Evolutionary conservation across 2,329 filamentous ascomycete species (phyloP).

Genomic region (Diaporthe longicolla): DNA sequence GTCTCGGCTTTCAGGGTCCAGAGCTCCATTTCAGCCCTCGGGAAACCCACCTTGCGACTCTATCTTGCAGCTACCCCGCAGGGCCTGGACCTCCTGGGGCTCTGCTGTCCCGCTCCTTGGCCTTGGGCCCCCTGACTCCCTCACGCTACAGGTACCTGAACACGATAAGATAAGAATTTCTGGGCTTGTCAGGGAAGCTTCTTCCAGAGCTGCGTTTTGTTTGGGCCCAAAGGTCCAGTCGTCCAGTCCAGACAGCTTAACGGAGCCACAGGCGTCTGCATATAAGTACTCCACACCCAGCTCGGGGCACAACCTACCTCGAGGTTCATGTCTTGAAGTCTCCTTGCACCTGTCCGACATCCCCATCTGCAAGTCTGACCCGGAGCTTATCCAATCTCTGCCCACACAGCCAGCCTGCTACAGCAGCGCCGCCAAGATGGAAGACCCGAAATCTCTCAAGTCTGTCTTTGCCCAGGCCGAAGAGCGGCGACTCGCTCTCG

Average conservation of each 20-base stretch:
- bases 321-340: not conserved
- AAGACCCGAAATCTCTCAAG: slow-evolving; percentile 65
- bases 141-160: not conserved
- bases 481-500: slow-evolving; percentile 68
- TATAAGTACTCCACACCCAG: slow-evolving; percentile 22
- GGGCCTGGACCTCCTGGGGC: not conserved
- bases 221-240: not conserved
- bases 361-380: slow-evolving; percentile 30
- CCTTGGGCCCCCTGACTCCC: slow-evolving; percentile 8
- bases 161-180: slow-evolving; percentile 31
- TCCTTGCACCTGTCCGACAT: slow-evolving; percentile 32
- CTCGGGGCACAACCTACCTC: not conserved
- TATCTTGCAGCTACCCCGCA: slow-evolving; percentile 32
- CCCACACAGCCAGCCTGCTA: not conserved
- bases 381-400: slow-evolving; percentile 4
- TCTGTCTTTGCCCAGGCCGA: slow-evolving; percentile 66
- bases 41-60: not conserved
- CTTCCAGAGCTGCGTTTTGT: not conserved
- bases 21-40: slow-evolving; percentile 10
- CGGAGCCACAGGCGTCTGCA: not conserved
- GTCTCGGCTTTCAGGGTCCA: slow-evolving; percentile 19
- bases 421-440: slow-evolving; percentile 48
- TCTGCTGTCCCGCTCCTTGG: not conserved
- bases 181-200: slow-evolving; percentile 23
- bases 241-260: too few species aligned